Evolutionary conservation across 306 rosid genomes (phyloP).

Genomic region (Benincasa hispida): DNA sequence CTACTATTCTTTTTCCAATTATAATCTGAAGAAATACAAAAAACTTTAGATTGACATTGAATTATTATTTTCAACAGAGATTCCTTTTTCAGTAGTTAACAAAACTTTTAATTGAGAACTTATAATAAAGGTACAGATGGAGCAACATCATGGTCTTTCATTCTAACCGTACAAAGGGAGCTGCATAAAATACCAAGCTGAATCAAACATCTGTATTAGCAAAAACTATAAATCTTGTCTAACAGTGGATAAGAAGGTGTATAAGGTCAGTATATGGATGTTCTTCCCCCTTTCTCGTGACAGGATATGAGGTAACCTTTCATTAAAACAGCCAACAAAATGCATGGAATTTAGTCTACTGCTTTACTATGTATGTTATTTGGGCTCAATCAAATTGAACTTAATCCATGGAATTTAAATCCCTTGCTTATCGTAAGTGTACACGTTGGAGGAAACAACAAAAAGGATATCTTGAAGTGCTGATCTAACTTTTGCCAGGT

Average conservation of each 20-base stretch:
- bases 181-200: neutral
- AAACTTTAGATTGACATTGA: neutral
- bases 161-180: neutral
- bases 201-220: neutral
- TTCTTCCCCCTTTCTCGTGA: neutral
- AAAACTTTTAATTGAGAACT: neutral
- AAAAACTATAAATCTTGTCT: neutral
- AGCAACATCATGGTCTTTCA: neutral
- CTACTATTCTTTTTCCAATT: neutral
- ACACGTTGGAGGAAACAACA: neutral
- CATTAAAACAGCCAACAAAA: neutral
- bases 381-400: neutral
- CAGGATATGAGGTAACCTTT: neutral
- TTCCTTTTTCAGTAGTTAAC: neutral
- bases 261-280: neutral
- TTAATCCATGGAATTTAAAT: neutral
- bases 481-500: slow-evolving; percentile 50
- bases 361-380: neutral
- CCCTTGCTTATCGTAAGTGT: neutral
- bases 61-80: neutral
- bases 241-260: neutral
- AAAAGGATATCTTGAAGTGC: slow-evolving; percentile 87
- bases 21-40: neutral
- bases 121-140: neutral
- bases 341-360: no score